phyloP scores from a whole-genome alignment of 176 grass and related monocot genomes.

The Aegilops umbellulata region DNA sequence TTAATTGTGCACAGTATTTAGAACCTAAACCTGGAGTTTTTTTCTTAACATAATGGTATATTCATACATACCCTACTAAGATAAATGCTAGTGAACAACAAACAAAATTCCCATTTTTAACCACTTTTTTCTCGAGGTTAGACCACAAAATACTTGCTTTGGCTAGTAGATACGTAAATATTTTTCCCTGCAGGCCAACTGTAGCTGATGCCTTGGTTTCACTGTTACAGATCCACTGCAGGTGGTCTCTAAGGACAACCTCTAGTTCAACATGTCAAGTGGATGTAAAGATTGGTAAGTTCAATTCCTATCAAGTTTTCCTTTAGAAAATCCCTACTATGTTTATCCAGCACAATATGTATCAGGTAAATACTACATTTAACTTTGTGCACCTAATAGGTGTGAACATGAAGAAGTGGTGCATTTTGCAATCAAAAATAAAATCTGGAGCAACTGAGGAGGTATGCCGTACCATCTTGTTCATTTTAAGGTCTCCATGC shows the following conservation, averaged over 20 bases:
- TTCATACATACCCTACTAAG: constrained; percentile 4
- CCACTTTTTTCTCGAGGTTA: constrained; percentile 11
- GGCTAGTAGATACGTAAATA: not conserved
- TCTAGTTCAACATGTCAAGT: constrained; percentile 63
- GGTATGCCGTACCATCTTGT: constrained; percentile 39
- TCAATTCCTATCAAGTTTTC: constrained; percentile 14
- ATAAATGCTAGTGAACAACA: not conserved
- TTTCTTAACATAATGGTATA: not conserved
- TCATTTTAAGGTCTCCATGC: constrained; percentile 13
- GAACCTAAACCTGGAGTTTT: not conserved
- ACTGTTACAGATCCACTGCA: constrained; percentile 73
- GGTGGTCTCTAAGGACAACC: constrained; percentile 68
- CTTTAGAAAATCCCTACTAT: not conserved
- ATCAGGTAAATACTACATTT: constrained; percentile 17
- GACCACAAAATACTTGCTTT: not conserved
- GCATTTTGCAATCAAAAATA: constrained; percentile 97
- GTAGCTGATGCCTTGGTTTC: constrained; percentile 32
- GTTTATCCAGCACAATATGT: constrained; percentile 24
- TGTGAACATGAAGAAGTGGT: constrained; percentile 97
- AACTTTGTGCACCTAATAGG: constrained; percentile 49
- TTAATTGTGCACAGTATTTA: constrained; percentile 1
- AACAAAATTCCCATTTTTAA: constrained; percentile 14
- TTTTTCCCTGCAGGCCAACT: constrained; percentile 8
- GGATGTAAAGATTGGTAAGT: constrained; percentile 87
- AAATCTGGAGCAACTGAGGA: constrained; percentile 93